Base-by-base conservation (phyloP, 2,329 filamentous ascomycete species). In the Colletotrichum karsti region DNA sequence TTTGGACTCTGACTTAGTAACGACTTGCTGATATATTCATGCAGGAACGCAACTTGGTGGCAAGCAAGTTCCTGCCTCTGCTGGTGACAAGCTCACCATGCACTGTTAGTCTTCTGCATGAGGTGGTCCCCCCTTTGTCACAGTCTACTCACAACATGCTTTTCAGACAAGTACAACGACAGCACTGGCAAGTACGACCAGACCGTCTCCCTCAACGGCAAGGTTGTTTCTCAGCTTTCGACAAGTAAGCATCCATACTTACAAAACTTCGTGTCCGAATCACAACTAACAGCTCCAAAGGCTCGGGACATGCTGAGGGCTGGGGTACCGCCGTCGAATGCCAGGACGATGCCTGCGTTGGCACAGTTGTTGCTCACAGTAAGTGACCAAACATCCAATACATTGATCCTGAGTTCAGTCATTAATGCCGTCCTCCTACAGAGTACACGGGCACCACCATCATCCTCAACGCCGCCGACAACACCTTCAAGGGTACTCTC, bases 151-250 rank as follows among this genome's bases (percentile, higher is more conserved):
- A 56, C 2, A 1, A 26, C 8, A 7, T 18, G 0, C 15, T 7
- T 1, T 9, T 24, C 6, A 59, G 56, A 59, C 41, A 59, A 59
- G 15, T 48, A 59, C 42, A 59, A 59, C 28, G 56, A 60, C 33
- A 51, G 57, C 44, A 60, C 57, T 3, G 57, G 57, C 44, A 60
- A 53, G 22, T 60, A 60, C 24, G 35, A 60, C n/a, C 57, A 60
- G 10, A 41, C 44, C 7, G 44, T 51, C 15, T 51, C 44, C n/a
- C 30, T 60, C n/a, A 60, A 60, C n/a, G 22, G 44, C 44, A 51
- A 41, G 44, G 57, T 42, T 1, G 33, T 60, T 3, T 60, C 57
- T 1, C 41, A 33, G 2, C 46, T 60, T 2, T 60, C 57, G 2
- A 60, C 33, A 7, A 60, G 44, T 39, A n/a, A 4, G 42, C 2